Percentiles rank a stretch among this genome's conserved stretches.
Conservation (phyloP, 116 monocot species). For the Cymodocea nodosa region DNA sequence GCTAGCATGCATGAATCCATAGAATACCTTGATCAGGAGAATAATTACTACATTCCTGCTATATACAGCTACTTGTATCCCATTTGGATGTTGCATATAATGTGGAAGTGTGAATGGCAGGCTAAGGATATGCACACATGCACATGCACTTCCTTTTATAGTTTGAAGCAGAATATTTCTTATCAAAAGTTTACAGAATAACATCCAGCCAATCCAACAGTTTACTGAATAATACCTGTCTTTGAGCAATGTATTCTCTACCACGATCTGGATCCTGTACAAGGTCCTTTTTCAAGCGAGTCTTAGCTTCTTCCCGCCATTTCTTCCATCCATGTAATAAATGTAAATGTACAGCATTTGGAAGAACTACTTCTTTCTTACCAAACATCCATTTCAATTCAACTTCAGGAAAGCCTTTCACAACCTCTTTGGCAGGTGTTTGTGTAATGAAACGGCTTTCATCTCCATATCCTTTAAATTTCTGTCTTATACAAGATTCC, state of each 20-base stretch:
- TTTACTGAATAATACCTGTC: slow-evolving; percentile 31
- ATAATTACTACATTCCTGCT: too few relatives aligned
- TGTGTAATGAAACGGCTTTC: slow-evolving; percentile 48
- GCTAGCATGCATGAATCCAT: too few relatives aligned
- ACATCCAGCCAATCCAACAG: not conserved
- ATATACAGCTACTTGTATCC: too few relatives aligned
- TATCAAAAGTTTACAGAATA: not conserved
- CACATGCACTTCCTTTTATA: too few relatives aligned
- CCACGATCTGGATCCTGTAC: slow-evolving; percentile 36
- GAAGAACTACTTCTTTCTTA: slow-evolving; percentile 53
- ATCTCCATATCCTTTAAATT: slow-evolving; percentile 46
- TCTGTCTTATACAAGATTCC: slow-evolving; percentile 43
- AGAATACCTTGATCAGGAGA: too few relatives aligned
- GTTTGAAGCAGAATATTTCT: not conserved
- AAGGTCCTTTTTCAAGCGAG: slow-evolving; percentile 52
- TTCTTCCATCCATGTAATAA: slow-evolving; percentile 85
- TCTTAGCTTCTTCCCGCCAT: slow-evolving; percentile 75
- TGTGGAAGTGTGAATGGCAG: too few relatives aligned
- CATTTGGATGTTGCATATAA: too few relatives aligned
- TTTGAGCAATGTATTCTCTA: slow-evolving; percentile 42
- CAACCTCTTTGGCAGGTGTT: slow-evolving; percentile 45
- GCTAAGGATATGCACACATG: too few relatives aligned
- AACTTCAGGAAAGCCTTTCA: slow-evolving; percentile 71
- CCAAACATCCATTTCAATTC: slow-evolving; percentile 90
- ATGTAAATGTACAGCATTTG: slow-evolving; percentile 48